Conservation (phyloP, 2,329 filamentous ascomycete species). For the Diaporthe eres region DNA sequence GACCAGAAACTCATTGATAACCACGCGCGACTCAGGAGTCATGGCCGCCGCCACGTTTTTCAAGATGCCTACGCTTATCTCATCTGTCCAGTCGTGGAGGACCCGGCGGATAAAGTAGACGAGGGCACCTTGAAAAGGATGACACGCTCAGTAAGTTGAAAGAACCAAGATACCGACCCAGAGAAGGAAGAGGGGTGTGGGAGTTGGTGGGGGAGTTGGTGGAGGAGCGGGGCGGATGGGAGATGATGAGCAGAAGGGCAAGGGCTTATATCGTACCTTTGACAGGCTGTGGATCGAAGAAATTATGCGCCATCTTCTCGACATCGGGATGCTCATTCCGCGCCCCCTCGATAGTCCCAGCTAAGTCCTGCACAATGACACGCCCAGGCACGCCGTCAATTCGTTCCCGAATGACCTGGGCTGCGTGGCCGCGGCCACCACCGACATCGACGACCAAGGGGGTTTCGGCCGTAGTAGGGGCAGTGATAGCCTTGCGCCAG, state of each 20-base stretch:
- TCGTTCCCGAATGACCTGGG: not conserved
- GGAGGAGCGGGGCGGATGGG: not conserved
- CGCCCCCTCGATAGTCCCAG: not conserved
- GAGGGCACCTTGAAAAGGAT: not conserved
- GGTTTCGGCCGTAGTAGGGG: not conserved
- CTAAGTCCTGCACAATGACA: not conserved
- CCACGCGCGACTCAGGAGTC: not conserved
- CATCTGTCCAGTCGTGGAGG: constrained; percentile 5
- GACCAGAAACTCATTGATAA: constrained; percentile 2
- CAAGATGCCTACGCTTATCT: not conserved
- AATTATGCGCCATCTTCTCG: not conserved
- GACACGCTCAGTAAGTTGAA: not conserved
- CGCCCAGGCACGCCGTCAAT: not conserved
- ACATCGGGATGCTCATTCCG: not conserved
- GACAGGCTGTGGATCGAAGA: not conserved
- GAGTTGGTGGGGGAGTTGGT: too few species aligned
- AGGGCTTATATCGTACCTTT: not conserved
- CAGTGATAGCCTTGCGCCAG: not conserved
- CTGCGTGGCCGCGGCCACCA: not conserved
- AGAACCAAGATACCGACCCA: not conserved
- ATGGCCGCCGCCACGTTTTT: not conserved
- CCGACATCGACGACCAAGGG: not conserved
- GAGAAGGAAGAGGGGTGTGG: not conserved
- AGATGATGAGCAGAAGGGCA: not conserved
- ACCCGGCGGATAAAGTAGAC: not conserved